Conservation (phyloP, 1,139 yeast genomes). For the Kodamaea arcana region DNA sequence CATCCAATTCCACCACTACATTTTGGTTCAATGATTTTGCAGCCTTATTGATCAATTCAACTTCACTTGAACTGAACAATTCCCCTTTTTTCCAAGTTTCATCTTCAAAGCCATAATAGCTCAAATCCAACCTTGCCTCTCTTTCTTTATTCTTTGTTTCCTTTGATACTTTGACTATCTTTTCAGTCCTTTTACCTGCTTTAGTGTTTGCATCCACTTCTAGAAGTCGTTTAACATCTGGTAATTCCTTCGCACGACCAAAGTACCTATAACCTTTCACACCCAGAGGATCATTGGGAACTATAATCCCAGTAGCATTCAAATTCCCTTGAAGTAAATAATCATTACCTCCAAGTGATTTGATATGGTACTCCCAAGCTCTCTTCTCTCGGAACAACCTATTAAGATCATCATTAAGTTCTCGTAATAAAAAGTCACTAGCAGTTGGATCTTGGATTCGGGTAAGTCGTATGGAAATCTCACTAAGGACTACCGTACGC, state of each 20-base stretch:
- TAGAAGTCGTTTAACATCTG: constrained; percentile 62
- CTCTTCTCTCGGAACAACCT: constrained; percentile 19
- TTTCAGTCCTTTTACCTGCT: constrained; percentile 14
- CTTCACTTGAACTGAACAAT: constrained; percentile 6
- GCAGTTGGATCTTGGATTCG: constrained; percentile 61
- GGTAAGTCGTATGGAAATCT: constrained; percentile 58
- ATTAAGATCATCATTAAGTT: constrained; percentile 44
- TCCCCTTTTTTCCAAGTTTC: constrained; percentile 11
- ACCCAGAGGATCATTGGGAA: constrained; percentile 14
- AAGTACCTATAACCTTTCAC: constrained; percentile 65
- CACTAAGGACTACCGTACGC: constrained; percentile 62
- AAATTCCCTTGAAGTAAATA: constrained; percentile 13
- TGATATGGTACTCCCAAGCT: constrained; percentile 80
- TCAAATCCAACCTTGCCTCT: constrained; percentile 15
- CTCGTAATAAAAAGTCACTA: constrained; percentile 62
- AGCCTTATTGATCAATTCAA: constrained; percentile 7
- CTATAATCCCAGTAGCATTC: constrained; percentile 22
- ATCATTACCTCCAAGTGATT: constrained; percentile 19
- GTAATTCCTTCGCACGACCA: constrained; percentile 79
- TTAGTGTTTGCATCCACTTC: constrained; percentile 15
- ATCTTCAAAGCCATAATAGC: constrained; percentile 47
- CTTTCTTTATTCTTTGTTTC: constrained; percentile 16
- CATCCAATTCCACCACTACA: neutral
- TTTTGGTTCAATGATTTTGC: constrained; percentile 5
- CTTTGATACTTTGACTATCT: constrained; percentile 9